phyloP scores from a whole-genome alignment of 2,329 filamentous ascomycete species.

The Volutella citrinella region DNA sequence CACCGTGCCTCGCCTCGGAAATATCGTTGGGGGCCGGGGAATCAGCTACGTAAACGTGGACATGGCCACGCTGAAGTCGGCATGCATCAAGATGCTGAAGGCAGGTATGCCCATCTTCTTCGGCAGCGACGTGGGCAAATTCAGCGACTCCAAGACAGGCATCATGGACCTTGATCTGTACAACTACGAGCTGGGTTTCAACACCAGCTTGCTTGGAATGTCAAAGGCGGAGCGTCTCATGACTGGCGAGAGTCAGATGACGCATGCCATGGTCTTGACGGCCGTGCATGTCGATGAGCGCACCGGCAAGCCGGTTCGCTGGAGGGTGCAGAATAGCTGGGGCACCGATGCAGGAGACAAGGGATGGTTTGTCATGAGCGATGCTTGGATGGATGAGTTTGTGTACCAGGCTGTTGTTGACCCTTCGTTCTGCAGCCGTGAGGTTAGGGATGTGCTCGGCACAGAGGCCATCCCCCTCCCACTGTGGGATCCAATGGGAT shows the following conservation, averaged over 20 bases:
- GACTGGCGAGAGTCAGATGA: conserved; percentile 79
- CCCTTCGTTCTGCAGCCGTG: conserved; percentile 61
- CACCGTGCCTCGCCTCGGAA: conserved; percentile 76
- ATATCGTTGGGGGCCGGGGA: conserved; percentile 72
- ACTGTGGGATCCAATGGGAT: conserved; percentile 79
- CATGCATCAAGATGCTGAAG: conserved; percentile 74
- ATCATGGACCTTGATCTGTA: conserved; percentile 78
- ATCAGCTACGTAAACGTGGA: conserved; percentile 83
- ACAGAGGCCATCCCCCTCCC: conserved; percentile 69
- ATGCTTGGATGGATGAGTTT: conserved; percentile 77
- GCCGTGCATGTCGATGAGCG: conserved; percentile 73
- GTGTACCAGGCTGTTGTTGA: conserved; percentile 86
- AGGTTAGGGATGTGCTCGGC: conserved; percentile 67
- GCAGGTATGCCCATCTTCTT: conserved; percentile 83
- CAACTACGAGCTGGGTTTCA: conserved; percentile 83
- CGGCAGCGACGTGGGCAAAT: conserved; percentile 83
- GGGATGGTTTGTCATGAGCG: conserved; percentile 88
- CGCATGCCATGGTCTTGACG: conserved; percentile 88
- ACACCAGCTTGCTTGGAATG: conserved; percentile 69
- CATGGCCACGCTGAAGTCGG: conserved; percentile 67
- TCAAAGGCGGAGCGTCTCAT: conserved; percentile 72
- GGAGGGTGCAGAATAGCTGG: conserved; percentile 89
- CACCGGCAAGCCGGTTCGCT: conserved; percentile 63
- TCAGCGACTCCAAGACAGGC: conserved; percentile 63
- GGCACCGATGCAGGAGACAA: conserved; percentile 66